Percentiles rank a stretch among this genome's conserved stretches.
These are phyloP conservation scores for Xylariaceae sp. DNA, from an alignment of 2,329 filamentous ascomycete genomes.

Conservation along the genomic window DNA sequence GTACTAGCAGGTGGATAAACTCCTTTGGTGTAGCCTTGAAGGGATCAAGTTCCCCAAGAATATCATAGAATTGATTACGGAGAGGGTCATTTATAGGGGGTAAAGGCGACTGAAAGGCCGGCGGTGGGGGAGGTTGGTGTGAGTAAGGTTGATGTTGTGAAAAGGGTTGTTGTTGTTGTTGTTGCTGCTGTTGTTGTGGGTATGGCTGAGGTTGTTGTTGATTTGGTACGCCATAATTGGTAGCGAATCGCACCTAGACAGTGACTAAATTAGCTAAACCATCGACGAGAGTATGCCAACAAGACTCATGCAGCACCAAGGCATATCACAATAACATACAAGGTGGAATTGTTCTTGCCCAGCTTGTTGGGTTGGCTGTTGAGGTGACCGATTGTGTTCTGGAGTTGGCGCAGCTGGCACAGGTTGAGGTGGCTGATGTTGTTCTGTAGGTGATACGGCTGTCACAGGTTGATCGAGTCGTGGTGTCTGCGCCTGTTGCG, in stretches of 20 bases:
- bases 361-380: background rate
- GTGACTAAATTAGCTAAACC: background rate
- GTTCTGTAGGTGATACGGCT: too few species aligned
- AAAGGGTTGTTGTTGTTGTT: background rate
- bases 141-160: background rate
- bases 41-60: conserved; percentile 29
- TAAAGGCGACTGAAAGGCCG: background rate
- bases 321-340: background rate
- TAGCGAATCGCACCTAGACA: background rate
- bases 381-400: background rate
- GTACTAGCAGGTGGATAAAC: conserved; percentile 33
- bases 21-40: conserved; percentile 28
- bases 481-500: background rate
- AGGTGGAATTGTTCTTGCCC: background rate
- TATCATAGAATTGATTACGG: conserved; percentile 24
- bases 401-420: background rate
- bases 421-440: background rate
- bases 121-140: background rate
- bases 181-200: background rate
- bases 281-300: too few species aligned
- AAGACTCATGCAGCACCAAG: background rate
- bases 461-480: too few species aligned
- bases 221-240: too few species aligned
- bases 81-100: background rate
- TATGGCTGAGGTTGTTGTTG: background rate